Evolutionary conservation across 179 eudicot genomes (phyloP).

Genomic region (Patellifolia procumbens): DNA sequence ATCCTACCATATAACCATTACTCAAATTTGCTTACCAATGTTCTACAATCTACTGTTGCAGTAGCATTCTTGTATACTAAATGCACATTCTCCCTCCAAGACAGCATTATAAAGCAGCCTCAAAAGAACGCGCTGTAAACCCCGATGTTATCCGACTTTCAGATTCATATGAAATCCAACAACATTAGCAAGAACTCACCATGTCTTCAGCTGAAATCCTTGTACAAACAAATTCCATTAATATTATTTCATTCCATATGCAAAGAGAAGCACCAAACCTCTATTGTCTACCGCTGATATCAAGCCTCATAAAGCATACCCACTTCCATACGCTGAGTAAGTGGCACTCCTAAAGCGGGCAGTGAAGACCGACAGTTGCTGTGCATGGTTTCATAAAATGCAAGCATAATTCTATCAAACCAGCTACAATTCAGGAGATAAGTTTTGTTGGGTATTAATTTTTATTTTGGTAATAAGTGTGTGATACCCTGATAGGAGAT

Average conservation of each 20-base stretch:
- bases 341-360: conserved; percentile 53
- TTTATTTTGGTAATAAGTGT: no score
- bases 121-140: no score
- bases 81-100: no score
- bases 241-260: no score
- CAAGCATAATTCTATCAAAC: conserved; percentile 59
- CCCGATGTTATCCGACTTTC: no score
- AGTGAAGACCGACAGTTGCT: conserved; percentile 62
- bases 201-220: background rate
- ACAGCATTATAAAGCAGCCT: no score
- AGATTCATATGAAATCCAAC: background rate
- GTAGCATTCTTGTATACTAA: no score
- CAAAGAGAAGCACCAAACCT: background rate
- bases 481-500: no score
- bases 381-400: conserved; percentile 61
- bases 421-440: conserved; percentile 42
- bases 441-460: no score
- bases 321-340: conserved; percentile 55
- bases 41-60: no score
- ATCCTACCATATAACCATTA: no score
- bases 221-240: background rate
- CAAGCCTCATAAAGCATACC: conserved; percentile 75
- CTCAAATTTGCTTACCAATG: no score
- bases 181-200: background rate
- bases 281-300: background rate